phyloP scores from a whole-genome alignment of 140 eudicot species.

The Flaveria floridana region DNA sequence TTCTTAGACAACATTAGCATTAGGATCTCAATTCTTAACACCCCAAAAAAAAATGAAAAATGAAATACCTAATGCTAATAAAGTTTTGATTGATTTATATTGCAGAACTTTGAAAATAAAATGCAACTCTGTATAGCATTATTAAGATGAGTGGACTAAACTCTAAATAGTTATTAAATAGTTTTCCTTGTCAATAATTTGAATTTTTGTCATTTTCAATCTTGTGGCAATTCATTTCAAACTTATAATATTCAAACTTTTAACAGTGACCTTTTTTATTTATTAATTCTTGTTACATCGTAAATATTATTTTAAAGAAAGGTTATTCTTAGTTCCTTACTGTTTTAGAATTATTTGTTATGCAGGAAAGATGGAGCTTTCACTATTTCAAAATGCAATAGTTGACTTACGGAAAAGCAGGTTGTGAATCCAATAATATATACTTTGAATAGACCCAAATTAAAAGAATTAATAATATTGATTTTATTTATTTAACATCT shows the following conservation, averaged over 20 bases:
- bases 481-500: not conserved
- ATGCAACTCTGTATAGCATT: not conserved
- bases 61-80: no score
- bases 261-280: not conserved
- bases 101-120: not conserved
- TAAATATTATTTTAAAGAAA: not conserved
- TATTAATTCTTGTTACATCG: not conserved
- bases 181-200: not conserved
- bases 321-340: not conserved
- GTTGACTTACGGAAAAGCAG: not conserved
- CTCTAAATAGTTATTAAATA: not conserved
- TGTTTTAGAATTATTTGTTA: not conserved
- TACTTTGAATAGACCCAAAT: not conserved
- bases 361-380: constrained; percentile 10
- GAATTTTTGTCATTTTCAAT: not conserved
- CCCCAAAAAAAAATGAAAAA: no score
- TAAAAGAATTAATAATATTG: not conserved
- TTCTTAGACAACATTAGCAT: no score
- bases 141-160: not conserved
- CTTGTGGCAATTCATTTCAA: not conserved
- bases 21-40: no score
- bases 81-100: not conserved
- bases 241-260: constrained; percentile 1
- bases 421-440: not conserved
- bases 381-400: constrained; percentile 3